phyloP scores from a whole-genome alignment of 352 stramenopile species.

The Phytophthora cryptogea region DNA sequence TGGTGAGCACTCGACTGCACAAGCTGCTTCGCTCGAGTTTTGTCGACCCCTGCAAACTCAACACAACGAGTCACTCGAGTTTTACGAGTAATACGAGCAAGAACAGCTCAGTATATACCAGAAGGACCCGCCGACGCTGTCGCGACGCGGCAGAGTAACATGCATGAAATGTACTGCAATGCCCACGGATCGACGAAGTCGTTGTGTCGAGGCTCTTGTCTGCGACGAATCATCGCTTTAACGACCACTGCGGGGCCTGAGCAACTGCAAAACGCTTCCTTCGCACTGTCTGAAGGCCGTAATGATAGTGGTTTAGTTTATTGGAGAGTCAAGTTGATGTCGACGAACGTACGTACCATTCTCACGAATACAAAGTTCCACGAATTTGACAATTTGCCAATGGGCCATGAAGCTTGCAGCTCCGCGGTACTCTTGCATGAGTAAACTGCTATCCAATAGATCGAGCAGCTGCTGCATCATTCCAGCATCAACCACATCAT shows the following conservation, averaged over 20 bases:
- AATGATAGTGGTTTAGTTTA: neutral
- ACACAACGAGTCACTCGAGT: neutral
- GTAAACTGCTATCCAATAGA: constrained; percentile 32
- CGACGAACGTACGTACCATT: constrained; percentile 28
- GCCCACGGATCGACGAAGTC: constrained; percentile 21
- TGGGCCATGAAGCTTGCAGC: constrained; percentile 33
- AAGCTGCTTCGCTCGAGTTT: constrained; percentile 38
- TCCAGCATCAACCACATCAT: constrained; percentile 33
- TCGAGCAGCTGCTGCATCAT: constrained; percentile 43
- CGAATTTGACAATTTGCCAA: constrained; percentile 62
- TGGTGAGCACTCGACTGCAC: constrained; percentile 50
- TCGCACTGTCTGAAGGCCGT: constrained; percentile 36
- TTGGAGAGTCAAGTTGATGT: neutral
- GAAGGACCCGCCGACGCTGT: constrained; percentile 17
- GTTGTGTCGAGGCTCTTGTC: constrained; percentile 18
- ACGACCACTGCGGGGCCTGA: constrained; percentile 33
- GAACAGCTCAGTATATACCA: constrained; percentile 14
- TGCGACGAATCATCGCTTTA: constrained; percentile 27
- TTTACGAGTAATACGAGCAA: neutral
- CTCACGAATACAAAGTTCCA: constrained; percentile 46
- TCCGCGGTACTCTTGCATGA: constrained; percentile 28
- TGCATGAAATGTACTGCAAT: constrained; percentile 54
- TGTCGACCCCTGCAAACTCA: constrained; percentile 21
- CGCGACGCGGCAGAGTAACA: constrained; percentile 55
- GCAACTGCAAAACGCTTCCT: constrained; percentile 47